These are phyloP conservation scores for Aspergillus pseudonomiae DNA, from an alignment of 2,329 filamentous ascomycete species.

Conservation along the genomic window DNA sequence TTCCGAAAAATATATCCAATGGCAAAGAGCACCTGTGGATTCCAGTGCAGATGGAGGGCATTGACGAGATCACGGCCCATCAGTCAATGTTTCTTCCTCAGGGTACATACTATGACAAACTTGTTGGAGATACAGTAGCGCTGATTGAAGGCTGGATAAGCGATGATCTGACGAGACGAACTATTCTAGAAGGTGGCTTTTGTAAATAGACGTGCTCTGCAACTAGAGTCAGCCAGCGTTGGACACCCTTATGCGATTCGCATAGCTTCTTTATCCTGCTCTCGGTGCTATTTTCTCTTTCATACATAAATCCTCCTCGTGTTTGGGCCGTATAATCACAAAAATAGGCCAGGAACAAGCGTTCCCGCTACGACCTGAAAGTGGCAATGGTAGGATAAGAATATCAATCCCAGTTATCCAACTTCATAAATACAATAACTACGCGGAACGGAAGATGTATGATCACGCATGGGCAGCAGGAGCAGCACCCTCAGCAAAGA, in stretches of 20 bases:
- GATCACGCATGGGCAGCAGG: not conserved
- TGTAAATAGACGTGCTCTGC: not conserved
- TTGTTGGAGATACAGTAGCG: slow-evolving; percentile 67
- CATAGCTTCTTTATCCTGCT: not conserved
- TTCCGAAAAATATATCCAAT: slow-evolving; percentile 56
- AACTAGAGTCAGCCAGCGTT: not conserved
- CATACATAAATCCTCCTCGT: not conserved
- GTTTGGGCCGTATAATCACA: not conserved
- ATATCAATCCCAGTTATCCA: not conserved
- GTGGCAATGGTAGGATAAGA: not conserved
- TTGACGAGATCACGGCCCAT: slow-evolving; percentile 85
- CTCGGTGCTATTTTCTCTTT: not conserved
- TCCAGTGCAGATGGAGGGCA: slow-evolving; percentile 75
- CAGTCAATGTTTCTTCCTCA: slow-evolving; percentile 74
- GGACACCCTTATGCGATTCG: not conserved
- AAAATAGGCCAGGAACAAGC: not conserved
- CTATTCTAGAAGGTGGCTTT: not conserved
- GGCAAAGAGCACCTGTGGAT: slow-evolving; percentile 73
- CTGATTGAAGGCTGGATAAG: slow-evolving; percentile 2
- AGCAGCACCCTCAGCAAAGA: not conserved
- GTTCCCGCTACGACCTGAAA: not conserved
- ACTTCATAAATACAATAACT: not conserved
- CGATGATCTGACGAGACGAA: slow-evolving; percentile 3
- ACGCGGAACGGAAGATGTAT: not conserved
- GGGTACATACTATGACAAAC: slow-evolving; percentile 70